These are phyloP conservation scores for Chaetomium sp. DNA, from an alignment of 2,329 filamentous ascomycete genomes.

Conservation along the genomic window DNA sequence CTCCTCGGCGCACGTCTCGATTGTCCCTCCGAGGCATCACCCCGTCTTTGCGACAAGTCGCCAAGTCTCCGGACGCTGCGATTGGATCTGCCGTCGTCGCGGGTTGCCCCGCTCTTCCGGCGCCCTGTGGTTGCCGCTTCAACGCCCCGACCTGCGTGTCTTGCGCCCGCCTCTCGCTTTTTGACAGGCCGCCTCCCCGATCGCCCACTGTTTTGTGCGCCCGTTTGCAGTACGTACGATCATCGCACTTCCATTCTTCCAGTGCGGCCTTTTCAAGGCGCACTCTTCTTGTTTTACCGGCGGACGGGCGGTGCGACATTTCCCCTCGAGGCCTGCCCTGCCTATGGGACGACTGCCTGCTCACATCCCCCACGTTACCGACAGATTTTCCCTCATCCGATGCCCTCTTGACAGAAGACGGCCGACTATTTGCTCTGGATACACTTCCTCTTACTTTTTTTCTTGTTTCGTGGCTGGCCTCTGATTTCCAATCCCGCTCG, in stretches of 20 bases:
- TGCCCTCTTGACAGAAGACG: conserved; percentile 29
- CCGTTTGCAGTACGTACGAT: conserved; percentile 27
- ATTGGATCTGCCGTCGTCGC: conserved; percentile 25
- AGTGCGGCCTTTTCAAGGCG: conserved; percentile 25
- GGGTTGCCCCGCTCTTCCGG: conserved; percentile 29
- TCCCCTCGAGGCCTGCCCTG: conserved; percentile 9
- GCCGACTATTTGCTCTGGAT: conserved; percentile 19
- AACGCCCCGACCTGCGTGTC: conserved; percentile 18
- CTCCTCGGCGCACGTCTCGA: conserved; percentile 15
- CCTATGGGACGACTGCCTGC: conserved; percentile 29
- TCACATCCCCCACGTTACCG: conserved; percentile 27
- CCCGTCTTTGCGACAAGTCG: conserved; percentile 3
- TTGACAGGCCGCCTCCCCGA: conserved; percentile 30
- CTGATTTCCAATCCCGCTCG: conserved; percentile 16
- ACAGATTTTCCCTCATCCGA: conserved; percentile 32
- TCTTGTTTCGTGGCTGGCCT: conserved; percentile 4
- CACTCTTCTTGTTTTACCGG: conserved; percentile 15
- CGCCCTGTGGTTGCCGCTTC: conserved; percentile 33
- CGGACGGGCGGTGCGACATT: conserved; percentile 11
- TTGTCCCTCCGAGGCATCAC: conserved; percentile 11
- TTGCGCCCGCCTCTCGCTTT: conserved; percentile 33
- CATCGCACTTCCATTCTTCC: conserved; percentile 20
- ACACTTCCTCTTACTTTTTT: conserved; percentile 11
- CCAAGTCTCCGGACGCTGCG: conserved; percentile 16
- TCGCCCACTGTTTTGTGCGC: conserved; percentile 33